Evolutionary conservation across 2,329 filamentous ascomycete genomes (phyloP).

Genomic region (Sclerotinia glacialis): DNA sequence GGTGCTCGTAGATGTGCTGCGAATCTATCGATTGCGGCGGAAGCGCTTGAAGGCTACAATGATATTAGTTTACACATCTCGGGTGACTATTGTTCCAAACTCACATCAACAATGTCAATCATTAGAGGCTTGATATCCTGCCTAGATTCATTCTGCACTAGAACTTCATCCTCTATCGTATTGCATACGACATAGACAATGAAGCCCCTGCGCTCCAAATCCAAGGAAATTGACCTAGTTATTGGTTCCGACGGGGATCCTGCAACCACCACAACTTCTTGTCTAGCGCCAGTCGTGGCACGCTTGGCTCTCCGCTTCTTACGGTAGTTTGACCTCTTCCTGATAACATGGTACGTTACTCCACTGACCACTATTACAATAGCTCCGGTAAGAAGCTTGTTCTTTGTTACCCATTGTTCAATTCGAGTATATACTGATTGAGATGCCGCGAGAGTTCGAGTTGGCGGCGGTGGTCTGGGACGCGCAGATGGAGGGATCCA

Average conservation of each 20-base stretch:
- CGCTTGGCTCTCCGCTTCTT: slow-evolving; percentile 72
- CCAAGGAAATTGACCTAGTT: slow-evolving; percentile 76
- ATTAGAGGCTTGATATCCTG: slow-evolving; percentile 78
- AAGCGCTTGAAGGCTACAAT: slow-evolving; percentile 62
- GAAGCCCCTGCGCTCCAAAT: slow-evolving; percentile 87
- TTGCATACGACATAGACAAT: slow-evolving; percentile 89
- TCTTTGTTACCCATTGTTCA: slow-evolving; percentile 67
- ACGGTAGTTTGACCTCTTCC: slow-evolving; percentile 55
- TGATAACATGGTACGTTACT: slow-evolving; percentile 48
- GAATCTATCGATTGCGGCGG: slow-evolving; percentile 68
- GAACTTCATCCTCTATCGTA: slow-evolving; percentile 78
- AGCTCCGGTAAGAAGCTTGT: slow-evolving; percentile 72
- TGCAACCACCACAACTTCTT: slow-evolving; percentile 83
- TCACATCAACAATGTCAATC: slow-evolving; percentile 77
- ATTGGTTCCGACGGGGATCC: slow-evolving; percentile 84
- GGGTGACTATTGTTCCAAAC: slow-evolving; percentile 36
- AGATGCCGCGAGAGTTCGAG: slow-evolving; percentile 21
- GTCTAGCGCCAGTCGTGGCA: slow-evolving; percentile 77
- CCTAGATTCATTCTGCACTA: slow-evolving; percentile 72
- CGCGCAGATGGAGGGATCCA: slow-evolving; percentile 73
- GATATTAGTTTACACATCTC: slow-evolving; percentile 23
- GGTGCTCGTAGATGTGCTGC: slow-evolving; percentile 68
- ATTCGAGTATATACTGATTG: slow-evolving; percentile 50
- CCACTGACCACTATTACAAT: slow-evolving; percentile 70
- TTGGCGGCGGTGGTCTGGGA: slow-evolving; percentile 51